Conservation (phyloP, 139 green algal genomes). For the Pedinophyceae sp. region DNA sequence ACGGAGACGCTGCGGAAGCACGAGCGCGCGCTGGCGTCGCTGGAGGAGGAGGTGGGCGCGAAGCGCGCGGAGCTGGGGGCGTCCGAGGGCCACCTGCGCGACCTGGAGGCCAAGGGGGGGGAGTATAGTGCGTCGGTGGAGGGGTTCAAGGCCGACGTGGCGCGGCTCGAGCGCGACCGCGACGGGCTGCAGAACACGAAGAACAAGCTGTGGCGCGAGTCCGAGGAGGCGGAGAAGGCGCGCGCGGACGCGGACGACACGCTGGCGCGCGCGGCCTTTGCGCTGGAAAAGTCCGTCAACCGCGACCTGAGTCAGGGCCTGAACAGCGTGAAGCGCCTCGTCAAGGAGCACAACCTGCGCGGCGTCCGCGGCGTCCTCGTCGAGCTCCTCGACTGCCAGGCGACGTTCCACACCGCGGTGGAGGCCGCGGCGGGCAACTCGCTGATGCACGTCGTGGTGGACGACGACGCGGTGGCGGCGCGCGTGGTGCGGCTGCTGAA, state of each 20-base stretch:
- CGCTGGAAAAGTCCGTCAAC: conserved; percentile 9
- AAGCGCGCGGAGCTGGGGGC: conserved; percentile 20
- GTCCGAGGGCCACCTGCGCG: no score
- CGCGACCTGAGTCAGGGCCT: conserved; percentile 11
- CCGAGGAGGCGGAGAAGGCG: conserved; percentile 6
- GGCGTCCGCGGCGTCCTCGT: conserved; percentile 81
- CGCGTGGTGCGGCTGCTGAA: conserved; percentile 48
- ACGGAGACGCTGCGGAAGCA: conserved; percentile 8
- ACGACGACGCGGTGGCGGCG: conserved; percentile 45
- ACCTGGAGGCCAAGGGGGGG: no score
- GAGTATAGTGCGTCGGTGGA: conserved; percentile 11
- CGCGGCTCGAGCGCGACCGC: no score
- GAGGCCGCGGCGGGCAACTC: conserved; percentile 49
- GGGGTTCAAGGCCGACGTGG: conserved; percentile 13
- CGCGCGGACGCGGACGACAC: conserved; percentile 9
- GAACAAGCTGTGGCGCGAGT: conserved; percentile 16
- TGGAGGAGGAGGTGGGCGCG: conserved; percentile 5
- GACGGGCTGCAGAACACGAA: conserved; percentile 11
- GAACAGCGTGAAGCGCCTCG: conserved; percentile 30
- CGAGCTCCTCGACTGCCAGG: conserved; percentile 67
- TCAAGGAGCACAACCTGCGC: conserved; percentile 36
- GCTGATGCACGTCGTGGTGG: conserved; percentile 55
- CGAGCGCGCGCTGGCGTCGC: conserved; percentile 4
- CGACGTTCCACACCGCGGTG: conserved; percentile 58
- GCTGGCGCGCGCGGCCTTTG: conserved; percentile 12